Percentiles rank a stretch among this genome's conserved stretches.
Conservation (phyloP, 306 rosid species). For the Begonia fuchsioides region DNA sequence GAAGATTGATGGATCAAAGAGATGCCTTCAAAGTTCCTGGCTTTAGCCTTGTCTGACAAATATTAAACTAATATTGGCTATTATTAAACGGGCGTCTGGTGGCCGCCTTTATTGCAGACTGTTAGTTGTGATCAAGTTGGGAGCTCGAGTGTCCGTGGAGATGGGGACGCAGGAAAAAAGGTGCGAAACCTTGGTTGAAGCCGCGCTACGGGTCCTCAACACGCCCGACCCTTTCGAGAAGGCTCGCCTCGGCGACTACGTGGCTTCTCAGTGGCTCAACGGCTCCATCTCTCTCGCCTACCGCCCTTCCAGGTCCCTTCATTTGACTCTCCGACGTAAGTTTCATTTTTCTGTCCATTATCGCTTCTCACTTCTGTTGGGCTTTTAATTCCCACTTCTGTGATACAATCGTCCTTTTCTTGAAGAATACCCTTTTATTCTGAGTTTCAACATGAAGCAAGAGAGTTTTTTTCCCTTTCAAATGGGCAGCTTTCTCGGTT, state of each 20-base stretch:
- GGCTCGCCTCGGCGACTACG: constrained; percentile 52
- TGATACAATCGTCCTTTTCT: no score
- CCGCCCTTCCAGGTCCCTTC: constrained; percentile 21
- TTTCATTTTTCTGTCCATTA: not conserved
- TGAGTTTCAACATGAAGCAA: no score
- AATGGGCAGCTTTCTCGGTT: not conserved
- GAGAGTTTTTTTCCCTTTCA: not conserved
- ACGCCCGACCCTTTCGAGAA: constrained; percentile 75
- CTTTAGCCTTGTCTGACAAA: constrained; percentile 30
- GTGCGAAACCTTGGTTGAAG: constrained; percentile 38
- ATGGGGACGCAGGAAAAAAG: not conserved
- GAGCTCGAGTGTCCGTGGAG: not conserved
- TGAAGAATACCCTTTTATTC: no score
- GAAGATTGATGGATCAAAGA: constrained; percentile 40
- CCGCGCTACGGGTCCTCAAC: constrained; percentile 67
- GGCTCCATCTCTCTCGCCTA: constrained; percentile 40
- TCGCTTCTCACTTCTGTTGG: not conserved
- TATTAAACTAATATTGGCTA: no score
- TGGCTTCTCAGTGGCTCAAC: constrained; percentile 57
- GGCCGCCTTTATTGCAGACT: no score
- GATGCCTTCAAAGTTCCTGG: constrained; percentile 49
- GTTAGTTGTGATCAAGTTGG: no score
- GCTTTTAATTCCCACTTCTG: no score
- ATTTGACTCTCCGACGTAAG: constrained; percentile 28
- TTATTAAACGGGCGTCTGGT: no score